phyloP scores from a whole-genome alignment of 805 yeast genomes.

The Hanseniaspora vineae region DNA sequence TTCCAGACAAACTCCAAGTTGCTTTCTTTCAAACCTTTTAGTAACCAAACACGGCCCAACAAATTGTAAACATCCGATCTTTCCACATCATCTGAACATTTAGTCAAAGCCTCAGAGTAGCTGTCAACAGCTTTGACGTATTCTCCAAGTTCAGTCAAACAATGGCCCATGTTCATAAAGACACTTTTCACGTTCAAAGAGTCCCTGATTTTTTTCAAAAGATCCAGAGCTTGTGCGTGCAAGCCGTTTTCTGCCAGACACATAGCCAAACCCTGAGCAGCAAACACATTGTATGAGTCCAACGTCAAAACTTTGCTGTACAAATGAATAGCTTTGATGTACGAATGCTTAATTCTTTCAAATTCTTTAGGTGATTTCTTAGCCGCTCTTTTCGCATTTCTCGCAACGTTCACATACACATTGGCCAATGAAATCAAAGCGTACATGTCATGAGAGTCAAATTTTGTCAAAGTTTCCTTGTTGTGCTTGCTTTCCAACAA shows the following conservation, averaged over 20 bases:
- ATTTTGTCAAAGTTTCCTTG: conserved; percentile 69
- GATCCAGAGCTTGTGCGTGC: conserved; percentile 64
- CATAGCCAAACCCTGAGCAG: conserved; percentile 96
- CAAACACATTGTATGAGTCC: conserved; percentile 80
- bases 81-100: conserved; percentile 43
- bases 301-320: conserved; percentile 77
- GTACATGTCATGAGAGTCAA: conserved; percentile 79
- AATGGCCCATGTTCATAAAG: conserved; percentile 79
- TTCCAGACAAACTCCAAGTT: conserved; percentile 45
- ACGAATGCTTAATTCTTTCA: conserved; percentile 58
- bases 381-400: conserved; percentile 43
- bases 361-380: conserved; percentile 31
- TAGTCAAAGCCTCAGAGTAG: conserved; percentile 66
- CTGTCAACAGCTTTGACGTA: conserved; percentile 77
- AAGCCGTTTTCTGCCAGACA: conserved; percentile 78
- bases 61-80: conserved; percentile 58
- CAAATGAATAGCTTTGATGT: conserved; percentile 81
- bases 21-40: conserved; percentile 59
- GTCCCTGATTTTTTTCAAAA: conserved; percentile 80
- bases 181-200: conserved; percentile 75
- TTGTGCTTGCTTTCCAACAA: conserved; percentile 67
- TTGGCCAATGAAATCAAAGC: conserved; percentile 86
- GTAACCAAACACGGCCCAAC: conserved; percentile 81
- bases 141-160: conserved; percentile 69
- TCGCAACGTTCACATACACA: conserved; percentile 68